Percentiles rank a stretch among this genome's conserved stretches.
These are phyloP conservation scores for Drechslerella stenobrocha DNA, from an alignment of 2,329 filamentous ascomycete species.

Conservation along the genomic window DNA sequence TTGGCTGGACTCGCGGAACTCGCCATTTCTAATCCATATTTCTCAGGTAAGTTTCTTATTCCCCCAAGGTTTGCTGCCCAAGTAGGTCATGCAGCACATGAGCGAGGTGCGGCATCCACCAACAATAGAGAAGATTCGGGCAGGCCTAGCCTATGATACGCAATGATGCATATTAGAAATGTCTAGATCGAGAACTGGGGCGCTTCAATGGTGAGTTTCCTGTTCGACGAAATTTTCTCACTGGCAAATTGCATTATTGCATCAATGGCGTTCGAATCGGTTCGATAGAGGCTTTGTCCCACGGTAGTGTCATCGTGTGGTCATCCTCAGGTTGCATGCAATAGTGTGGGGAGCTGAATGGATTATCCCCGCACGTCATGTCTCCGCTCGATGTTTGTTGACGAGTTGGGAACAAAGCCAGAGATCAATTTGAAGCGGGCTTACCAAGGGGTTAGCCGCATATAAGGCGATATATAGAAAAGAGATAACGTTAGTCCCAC, in stretches of 20 bases:
- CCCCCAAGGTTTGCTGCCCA: no score
- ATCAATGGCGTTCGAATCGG: constrained; percentile 39
- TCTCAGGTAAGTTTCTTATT: no score
- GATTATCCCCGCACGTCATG: constrained; percentile 42
- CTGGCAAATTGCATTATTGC: constrained; percentile 48
- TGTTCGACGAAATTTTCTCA: constrained; percentile 21
- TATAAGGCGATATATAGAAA: no score
- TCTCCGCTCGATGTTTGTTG: constrained; percentile 19
- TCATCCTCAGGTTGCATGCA: constrained; percentile 41
- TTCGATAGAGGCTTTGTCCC: constrained; percentile 30
- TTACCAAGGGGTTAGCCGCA: constrained; percentile 39
- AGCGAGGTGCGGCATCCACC: constrained; percentile 34
- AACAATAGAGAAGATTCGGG: neutral
- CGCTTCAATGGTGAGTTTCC: constrained; percentile 9
- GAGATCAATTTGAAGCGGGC: neutral
- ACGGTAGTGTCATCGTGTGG: constrained; percentile 42
- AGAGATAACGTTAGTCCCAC: neutral
- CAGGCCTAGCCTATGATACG: no score
- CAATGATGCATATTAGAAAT: neutral
- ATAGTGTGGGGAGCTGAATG: constrained; percentile 15
- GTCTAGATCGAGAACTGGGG: constrained; percentile 12
- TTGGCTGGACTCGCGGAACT: constrained; percentile 21
- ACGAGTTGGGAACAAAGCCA: constrained; percentile 4
- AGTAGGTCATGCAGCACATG: no score
- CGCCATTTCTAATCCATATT: no score